Evolutionary conservation across 352 stramenopile genomes (phyloP).

Genomic region (Pythium aphanidermatum): DNA sequence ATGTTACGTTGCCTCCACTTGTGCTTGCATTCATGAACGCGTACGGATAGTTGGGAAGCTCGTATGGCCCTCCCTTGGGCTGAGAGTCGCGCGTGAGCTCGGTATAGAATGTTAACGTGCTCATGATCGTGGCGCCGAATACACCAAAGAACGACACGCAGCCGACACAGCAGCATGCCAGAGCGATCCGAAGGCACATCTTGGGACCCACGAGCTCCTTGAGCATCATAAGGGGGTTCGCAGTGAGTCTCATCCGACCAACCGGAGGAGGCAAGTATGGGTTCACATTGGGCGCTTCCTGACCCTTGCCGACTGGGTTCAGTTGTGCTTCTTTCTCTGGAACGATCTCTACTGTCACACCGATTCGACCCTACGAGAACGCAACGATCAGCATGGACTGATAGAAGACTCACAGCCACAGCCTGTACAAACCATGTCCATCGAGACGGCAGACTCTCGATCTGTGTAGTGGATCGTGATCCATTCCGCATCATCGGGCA

Average conservation of each 20-base stretch:
- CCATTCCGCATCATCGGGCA: slow-evolving; percentile 72
- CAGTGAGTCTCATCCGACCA: slow-evolving; percentile 72
- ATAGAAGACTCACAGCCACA: no score
- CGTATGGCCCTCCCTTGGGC: neutral
- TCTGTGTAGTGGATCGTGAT: slow-evolving; percentile 75
- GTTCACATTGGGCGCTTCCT: slow-evolving; percentile 85
- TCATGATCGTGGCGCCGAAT: slow-evolving; percentile 76
- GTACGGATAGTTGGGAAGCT: slow-evolving; percentile 13
- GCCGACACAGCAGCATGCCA: slow-evolving; percentile 45
- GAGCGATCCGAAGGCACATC: slow-evolving; percentile 44
- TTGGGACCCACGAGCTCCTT: slow-evolving; percentile 62
- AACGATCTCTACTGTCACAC: slow-evolving; percentile 73
- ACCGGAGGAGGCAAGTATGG: slow-evolving; percentile 86
- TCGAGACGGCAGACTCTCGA: slow-evolving; percentile 49
- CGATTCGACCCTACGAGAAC: slow-evolving; percentile 36
- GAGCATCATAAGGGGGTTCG: slow-evolving; percentile 81
- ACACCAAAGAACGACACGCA: slow-evolving; percentile 57
- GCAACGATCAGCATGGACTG: no score
- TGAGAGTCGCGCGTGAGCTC: neutral
- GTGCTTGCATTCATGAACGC: neutral
- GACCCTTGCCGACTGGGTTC: slow-evolving; percentile 72
- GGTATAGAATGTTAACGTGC: slow-evolving; percentile 55
- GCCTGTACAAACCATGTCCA: slow-evolving; percentile 41
- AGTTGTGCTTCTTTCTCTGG: slow-evolving; percentile 71
- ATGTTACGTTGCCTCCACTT: neutral